A percentile compares a stretch with the other conserved stretches of the same genome.
phyloP scores from a whole-genome alignment of 148 eudicot genomes.

The Agrostemma githago region DNA sequence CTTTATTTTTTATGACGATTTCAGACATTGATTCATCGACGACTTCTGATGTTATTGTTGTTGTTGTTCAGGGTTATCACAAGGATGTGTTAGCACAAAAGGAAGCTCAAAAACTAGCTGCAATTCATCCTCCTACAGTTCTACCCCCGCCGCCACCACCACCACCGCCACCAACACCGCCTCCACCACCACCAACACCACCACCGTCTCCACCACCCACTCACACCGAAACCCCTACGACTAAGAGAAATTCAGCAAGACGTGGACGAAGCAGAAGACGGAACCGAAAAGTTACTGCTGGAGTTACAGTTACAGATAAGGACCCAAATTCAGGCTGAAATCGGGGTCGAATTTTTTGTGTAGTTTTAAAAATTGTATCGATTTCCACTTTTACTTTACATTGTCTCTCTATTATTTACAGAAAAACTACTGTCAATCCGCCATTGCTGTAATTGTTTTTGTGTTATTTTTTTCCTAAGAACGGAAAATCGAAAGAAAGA shows the following conservation, averaged over 20 bases:
- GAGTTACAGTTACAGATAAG: conserved; percentile 25
- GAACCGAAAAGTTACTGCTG: conserved; percentile 61
- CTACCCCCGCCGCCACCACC: conserved; percentile 18
- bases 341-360: conserved; percentile 29
- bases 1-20: no score
- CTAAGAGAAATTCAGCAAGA: conserved; percentile 30
- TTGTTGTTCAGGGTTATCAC: conserved; percentile 69
- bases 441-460: neutral
- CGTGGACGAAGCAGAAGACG: conserved; percentile 58
- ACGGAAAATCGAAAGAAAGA: neutral
- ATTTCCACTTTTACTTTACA: no score
- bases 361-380: neutral
- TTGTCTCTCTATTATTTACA: no score
- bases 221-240: conserved; percentile 27
- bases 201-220: conserved; percentile 22
- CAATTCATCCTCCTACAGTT: conserved; percentile 40
- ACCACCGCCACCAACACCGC: conserved; percentile 26
- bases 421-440: neutral
- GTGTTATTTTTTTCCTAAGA: neutral
- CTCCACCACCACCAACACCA: conserved; percentile 19
- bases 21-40: no score
- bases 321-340: conserved; percentile 20
- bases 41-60: neutral
- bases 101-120: conserved; percentile 45
- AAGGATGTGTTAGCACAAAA: conserved; percentile 58